These are phyloP conservation scores for Hyaloscypha hepaticicola DNA, from an alignment of 495 filamentous ascomycete species.

Conservation along the genomic window DNA sequence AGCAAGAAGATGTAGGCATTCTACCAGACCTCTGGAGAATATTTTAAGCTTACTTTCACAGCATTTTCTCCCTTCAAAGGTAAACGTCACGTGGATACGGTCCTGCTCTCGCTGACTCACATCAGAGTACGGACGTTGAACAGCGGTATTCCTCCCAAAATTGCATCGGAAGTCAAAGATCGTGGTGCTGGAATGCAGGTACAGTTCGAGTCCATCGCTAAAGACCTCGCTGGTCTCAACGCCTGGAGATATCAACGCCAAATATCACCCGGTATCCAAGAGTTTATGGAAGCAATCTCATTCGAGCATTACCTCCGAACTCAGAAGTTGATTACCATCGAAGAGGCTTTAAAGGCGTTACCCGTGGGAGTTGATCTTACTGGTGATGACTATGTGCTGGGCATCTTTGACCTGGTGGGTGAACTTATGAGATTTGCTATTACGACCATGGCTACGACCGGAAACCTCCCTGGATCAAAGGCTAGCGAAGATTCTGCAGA, in stretches of 20 bases:
- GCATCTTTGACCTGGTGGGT: conserved; percentile 87
- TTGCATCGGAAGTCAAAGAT: conserved; percentile 61
- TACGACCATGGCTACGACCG: conserved; percentile 67
- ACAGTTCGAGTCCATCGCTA: conserved; percentile 63
- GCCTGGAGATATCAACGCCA: conserved; percentile 78
- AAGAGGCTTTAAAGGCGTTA: conserved; percentile 46
- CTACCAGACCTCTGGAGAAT: neutral
- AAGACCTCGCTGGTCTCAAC: conserved; percentile 75
- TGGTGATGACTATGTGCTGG: conserved; percentile 83
- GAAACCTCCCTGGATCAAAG: conserved; percentile 48
- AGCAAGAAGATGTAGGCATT: conserved; percentile 91
- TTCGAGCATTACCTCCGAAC: conserved; percentile 85
- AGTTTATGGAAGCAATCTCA: conserved; percentile 73
- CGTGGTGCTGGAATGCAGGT: conserved; percentile 65
- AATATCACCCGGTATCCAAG: conserved; percentile 77
- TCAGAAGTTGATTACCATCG: conserved; percentile 68
- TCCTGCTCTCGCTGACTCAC: conserved; percentile 17
- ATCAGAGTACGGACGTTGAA: conserved; percentile 63
- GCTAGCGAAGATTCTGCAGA: conserved; percentile 16
- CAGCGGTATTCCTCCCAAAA: conserved; percentile 59
- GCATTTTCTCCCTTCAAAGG: conserved; percentile 93
- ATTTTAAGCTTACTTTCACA: conserved; percentile 35
- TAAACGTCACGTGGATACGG: conserved; percentile 38
- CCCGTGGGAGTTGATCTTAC: conserved; percentile 53
- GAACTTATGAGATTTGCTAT: conserved; percentile 97